Conservation (phyloP, 768 basidiomycete species). For the Amanita jacksonii region DNA sequence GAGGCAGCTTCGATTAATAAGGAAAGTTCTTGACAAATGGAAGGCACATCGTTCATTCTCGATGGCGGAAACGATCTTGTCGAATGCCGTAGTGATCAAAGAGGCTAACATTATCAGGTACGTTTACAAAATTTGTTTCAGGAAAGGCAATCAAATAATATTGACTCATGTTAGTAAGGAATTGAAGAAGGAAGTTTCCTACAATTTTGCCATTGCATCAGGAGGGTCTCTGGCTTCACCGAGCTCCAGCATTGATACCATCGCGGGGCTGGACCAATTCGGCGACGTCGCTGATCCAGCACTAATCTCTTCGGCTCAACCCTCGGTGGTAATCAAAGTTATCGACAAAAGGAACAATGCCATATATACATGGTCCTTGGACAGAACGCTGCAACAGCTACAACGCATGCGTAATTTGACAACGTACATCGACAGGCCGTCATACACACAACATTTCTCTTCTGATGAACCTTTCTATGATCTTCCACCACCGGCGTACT, state of each 20-base stretch:
- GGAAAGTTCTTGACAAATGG: slow-evolving; percentile 82
- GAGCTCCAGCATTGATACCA: slow-evolving; percentile 73
- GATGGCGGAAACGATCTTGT: slow-evolving; percentile 86
- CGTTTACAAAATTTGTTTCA: slow-evolving; percentile 7
- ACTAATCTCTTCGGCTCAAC: slow-evolving; percentile 63
- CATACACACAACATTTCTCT: slow-evolving; percentile 90
- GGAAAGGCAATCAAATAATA: too few species aligned
- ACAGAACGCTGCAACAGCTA: slow-evolving; percentile 80
- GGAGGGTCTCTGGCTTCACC: slow-evolving; percentile 73
- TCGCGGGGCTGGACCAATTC: slow-evolving; percentile 83
- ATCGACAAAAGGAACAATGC: slow-evolving; percentile 81
- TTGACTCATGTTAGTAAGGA: too few species aligned
- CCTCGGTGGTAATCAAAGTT: slow-evolving; percentile 84
- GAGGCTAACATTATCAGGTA: slow-evolving; percentile 93
- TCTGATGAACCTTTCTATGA: slow-evolving; percentile 92
- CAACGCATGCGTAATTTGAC: slow-evolving; percentile 91
- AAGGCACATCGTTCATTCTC: slow-evolving; percentile 75
- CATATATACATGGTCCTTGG: slow-evolving; percentile 87
- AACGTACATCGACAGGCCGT: slow-evolving; percentile 84
- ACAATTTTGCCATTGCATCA: slow-evolving; percentile 89
- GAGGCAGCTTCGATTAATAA: slow-evolving; percentile 71
- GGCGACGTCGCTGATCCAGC: slow-evolving; percentile 87
- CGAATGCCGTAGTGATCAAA: slow-evolving; percentile 78
- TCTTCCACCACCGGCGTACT: slow-evolving; percentile 77
- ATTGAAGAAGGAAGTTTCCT: slow-evolving; percentile 77